These are phyloP conservation scores for Globisporangium paroecandrum DNA, from an alignment of 352 stramenopile genomes.

Conservation along the genomic window DNA sequence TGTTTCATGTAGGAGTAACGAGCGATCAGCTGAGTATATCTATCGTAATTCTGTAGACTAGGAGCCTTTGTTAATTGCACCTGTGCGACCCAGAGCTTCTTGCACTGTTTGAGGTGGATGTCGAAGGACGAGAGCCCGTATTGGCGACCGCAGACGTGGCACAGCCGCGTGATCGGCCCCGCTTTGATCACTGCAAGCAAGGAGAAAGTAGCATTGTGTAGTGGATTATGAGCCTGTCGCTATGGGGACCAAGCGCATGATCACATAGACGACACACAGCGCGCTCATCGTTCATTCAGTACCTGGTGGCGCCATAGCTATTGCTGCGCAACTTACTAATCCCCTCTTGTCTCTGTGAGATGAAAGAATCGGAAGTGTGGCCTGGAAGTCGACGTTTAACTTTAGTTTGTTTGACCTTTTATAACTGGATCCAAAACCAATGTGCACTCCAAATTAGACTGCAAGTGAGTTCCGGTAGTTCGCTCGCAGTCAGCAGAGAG, in stretches of 20 bases:
- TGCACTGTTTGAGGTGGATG: slow-evolving; percentile 84
- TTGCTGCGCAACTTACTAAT: neutral
- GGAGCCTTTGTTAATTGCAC: too few relatives aligned
- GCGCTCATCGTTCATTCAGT: neutral
- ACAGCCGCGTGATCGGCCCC: slow-evolving; percentile 66
- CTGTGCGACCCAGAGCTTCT: slow-evolving; percentile 74
- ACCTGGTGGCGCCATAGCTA: slow-evolving; percentile 17
- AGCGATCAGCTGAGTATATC: too few relatives aligned
- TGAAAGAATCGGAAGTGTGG: neutral
- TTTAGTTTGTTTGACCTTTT: neutral
- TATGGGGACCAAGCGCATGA: neutral
- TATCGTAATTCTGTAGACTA: neutral
- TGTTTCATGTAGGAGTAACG: slow-evolving; percentile 8
- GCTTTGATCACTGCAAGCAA: slow-evolving; percentile 29
- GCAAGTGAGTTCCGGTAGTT: neutral
- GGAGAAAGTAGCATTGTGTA: neutral
- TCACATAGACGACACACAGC: neutral
- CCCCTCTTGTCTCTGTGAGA: neutral
- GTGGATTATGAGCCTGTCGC: neutral
- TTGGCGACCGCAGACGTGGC: slow-evolving; percentile 74
- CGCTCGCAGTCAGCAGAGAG: slow-evolving; percentile 24
- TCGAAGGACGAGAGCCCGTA: slow-evolving; percentile 81
- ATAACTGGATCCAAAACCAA: slow-evolving; percentile 2
- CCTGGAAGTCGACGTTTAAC: neutral
- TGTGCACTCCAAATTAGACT: slow-evolving; percentile 2